These are phyloP conservation scores for Penicillium paneum DNA, from an alignment of 2,329 filamentous ascomycete species.

Conservation along the genomic window DNA sequence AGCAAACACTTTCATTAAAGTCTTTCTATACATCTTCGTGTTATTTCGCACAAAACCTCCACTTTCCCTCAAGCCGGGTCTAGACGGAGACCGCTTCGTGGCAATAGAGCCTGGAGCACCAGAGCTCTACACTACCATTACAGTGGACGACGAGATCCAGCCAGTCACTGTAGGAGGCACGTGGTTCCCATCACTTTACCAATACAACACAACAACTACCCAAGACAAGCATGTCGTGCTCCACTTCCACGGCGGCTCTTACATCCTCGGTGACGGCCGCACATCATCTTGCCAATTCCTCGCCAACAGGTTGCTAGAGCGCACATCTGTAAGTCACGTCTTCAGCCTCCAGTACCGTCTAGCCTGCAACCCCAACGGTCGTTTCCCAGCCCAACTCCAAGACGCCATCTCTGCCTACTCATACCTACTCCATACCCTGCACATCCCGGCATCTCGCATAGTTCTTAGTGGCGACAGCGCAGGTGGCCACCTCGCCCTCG, in stretches of 20 bases:
- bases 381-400: conserved; percentile 22
- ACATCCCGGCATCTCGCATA: conserved; percentile 21
- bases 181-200: conserved; percentile 12
- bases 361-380: conserved; percentile 10
- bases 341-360: conserved; percentile 18
- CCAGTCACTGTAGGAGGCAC: conserved; percentile 12
- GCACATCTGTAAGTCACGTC: conserved; percentile 6
- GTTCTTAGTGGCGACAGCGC: conserved; percentile 23
- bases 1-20: conserved; percentile 2
- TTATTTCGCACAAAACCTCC: conserved; percentile 10
- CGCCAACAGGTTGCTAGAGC: conserved; percentile 6
- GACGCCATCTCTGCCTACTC: conserved; percentile 24
- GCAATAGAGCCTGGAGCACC: conserved; percentile 6
- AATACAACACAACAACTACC: conserved; percentile 3
- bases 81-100: conserved; percentile 13
- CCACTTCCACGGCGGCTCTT: conserved; percentile 15
- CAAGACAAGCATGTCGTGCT: conserved; percentile 12
- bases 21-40: conserved; percentile 8
- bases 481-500: conserved; percentile 19
- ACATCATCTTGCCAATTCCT: conserved; percentile 9
- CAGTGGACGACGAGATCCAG: conserved; percentile 7
- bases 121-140: conserved; percentile 4
- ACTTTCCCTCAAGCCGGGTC: conserved; percentile 9
- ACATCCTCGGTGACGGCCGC: conserved; percentile 12
- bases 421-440: conserved; percentile 18